Percentiles rank a stretch among this genome's conserved stretches.
Conservation (phyloP, 1,284 basidiomycete genomes). For the Tausonia pullulans region DNA sequence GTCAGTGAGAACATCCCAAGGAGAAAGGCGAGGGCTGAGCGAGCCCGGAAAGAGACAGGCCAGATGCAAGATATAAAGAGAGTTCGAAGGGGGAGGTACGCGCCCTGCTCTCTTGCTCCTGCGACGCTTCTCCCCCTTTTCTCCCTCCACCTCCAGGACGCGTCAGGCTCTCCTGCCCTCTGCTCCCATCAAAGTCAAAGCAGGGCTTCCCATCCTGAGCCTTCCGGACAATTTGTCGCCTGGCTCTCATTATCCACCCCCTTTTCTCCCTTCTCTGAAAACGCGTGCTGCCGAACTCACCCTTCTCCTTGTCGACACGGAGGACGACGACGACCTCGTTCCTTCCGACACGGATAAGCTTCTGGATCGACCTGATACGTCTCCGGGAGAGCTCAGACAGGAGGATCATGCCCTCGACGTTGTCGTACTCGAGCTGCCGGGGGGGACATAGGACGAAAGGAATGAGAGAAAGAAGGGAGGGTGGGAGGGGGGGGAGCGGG, state of each 20-base stretch:
- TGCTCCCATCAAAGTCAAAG: neutral
- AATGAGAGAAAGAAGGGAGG: neutral
- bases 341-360: slow-evolving; percentile 91
- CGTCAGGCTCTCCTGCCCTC: no score
- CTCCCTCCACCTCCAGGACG: no score
- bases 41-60: no score
- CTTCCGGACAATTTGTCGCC: neutral
- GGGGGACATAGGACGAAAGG: neutral
- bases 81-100: no score
- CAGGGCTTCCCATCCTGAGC: neutral
- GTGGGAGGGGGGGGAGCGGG: no score
- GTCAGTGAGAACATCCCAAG: no score
- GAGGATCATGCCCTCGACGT: slow-evolving; percentile 98
- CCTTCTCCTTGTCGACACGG: slow-evolving; percentile 98
- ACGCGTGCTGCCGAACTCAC: slow-evolving; percentile 39
- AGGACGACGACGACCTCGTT: slow-evolving; percentile 99
- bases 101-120: no score
- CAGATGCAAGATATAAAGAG: no score
- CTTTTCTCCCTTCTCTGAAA: neutral
- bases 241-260: neutral
- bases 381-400: slow-evolving; percentile 92
- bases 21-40: no score
- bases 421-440: slow-evolving; percentile 87
- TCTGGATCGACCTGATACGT: slow-evolving; percentile 96
- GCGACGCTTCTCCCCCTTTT: no score